These are phyloP conservation scores for Pseudocercospora pini-densiflorae DNA, from an alignment of 2,329 filamentous ascomycete species.

Conservation along the genomic window DNA sequence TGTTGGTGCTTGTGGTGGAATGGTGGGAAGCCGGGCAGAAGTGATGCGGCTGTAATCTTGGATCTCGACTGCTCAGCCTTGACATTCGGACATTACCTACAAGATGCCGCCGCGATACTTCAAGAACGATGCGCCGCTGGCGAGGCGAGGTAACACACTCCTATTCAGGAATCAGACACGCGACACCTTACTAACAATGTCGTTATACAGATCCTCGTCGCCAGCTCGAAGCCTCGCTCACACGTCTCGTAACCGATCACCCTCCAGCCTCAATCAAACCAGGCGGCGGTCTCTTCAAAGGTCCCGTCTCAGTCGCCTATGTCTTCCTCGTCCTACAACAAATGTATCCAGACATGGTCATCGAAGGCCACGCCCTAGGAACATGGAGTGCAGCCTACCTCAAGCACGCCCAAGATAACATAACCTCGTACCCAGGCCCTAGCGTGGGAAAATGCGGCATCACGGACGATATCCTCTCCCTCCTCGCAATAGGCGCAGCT, in stretches of 20 bases:
- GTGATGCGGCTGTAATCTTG: background rate
- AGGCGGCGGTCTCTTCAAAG: conserved; percentile 56
- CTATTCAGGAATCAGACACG: background rate
- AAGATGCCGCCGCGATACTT: conserved; percentile 44
- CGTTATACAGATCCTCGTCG: conserved; percentile 49
- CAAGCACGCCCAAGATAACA: conserved; percentile 54
- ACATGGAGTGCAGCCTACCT: conserved; percentile 57
- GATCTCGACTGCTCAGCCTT: background rate
- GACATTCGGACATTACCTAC: background rate
- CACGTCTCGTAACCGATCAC: conserved; percentile 52
- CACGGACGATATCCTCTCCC: conserved; percentile 55
- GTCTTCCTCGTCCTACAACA: conserved; percentile 56
- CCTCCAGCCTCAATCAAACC: conserved; percentile 52
- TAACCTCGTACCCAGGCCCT: conserved; percentile 54
- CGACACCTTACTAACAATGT: conserved; percentile 12
- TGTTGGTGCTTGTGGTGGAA: background rate
- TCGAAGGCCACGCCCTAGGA: conserved; percentile 52
- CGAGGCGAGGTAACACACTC: conserved; percentile 38
- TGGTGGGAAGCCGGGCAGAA: background rate
- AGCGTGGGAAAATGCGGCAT: conserved; percentile 53
- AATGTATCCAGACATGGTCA: conserved; percentile 52
- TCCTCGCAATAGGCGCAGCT: conserved; percentile 56
- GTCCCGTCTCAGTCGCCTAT: conserved; percentile 55
- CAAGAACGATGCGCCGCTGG: conserved; percentile 45
- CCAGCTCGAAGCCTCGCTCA: conserved; percentile 55